These are phyloP conservation scores for Yamadazyma blattariae DNA, from an alignment of 1,139 yeast species.

Conservation along the genomic window DNA sequence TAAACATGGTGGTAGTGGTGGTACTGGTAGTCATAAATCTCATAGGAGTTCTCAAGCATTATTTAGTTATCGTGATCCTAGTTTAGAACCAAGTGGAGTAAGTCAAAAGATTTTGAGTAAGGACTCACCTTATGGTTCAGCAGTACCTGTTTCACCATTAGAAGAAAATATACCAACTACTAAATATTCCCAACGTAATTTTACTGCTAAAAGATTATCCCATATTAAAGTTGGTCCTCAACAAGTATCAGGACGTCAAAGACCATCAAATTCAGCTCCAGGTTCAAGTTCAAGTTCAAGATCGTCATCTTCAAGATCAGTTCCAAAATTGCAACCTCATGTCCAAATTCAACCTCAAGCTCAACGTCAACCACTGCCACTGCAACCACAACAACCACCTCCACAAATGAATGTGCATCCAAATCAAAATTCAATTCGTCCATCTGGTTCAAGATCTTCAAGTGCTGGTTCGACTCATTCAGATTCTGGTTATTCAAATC, in stretches of 20 bases:
- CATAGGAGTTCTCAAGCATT: conserved; percentile 14
- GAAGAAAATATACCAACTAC: conserved; percentile 16
- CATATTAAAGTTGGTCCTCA: conserved; percentile 12
- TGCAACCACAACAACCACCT: too few species aligned
- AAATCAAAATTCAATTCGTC: too few species aligned
- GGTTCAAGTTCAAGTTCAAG: conserved; percentile 1
- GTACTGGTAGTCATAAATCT: neutral
- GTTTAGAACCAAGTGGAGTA: conserved; percentile 10
- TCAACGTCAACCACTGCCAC: too few species aligned
- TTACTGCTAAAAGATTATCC: conserved; percentile 18
- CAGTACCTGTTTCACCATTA: conserved; percentile 14
- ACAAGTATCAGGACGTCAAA: neutral
- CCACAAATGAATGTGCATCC: too few species aligned
- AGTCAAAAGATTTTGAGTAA: conserved; percentile 5
- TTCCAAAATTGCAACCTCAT: conserved; percentile 6
- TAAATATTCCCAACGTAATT: conserved; percentile 16
- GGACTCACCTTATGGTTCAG: conserved; percentile 16
- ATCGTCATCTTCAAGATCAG: conserved; percentile 2
- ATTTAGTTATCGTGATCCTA: conserved; percentile 14
- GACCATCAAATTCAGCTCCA: neutral
- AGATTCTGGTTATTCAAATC: neutral
- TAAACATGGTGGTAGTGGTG: neutral
- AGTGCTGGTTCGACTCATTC: neutral
- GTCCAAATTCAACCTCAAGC: conserved; percentile 2
- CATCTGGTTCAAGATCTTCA: neutral